Evolutionary conservation across 83 land plant genomes (phyloP).

Genomic region (Picea abies): DNA sequence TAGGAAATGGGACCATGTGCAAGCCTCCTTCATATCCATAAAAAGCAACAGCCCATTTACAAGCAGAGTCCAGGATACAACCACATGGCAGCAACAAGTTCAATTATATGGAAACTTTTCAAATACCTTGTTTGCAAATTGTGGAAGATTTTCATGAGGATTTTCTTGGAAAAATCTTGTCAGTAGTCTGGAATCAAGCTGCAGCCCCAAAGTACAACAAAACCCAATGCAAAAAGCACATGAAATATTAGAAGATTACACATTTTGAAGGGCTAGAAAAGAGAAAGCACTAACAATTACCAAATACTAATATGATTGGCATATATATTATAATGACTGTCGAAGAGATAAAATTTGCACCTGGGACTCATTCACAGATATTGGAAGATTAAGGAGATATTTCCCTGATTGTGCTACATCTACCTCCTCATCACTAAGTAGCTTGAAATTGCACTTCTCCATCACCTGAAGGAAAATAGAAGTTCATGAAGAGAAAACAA

Average conservation of each 20-base stretch:
- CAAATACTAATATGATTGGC: neutral
- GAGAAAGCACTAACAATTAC: neutral
- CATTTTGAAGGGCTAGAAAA: neutral
- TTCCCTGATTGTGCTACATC: slow-evolving; percentile 80
- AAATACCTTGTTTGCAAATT: slow-evolving; percentile 79
- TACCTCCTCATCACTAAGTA: slow-evolving; percentile 72
- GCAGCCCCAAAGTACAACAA: slow-evolving; percentile 15
- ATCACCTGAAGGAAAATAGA: slow-evolving; percentile 52
- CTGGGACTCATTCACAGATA: slow-evolving; percentile 83
- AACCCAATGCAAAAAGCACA: neutral
- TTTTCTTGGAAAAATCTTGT: slow-evolving; percentile 64
- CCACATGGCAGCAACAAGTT: neutral
- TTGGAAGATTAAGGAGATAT: slow-evolving; percentile 92
- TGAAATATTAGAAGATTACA: neutral
- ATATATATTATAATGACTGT: neutral
- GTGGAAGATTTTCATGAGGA: slow-evolving; percentile 61
- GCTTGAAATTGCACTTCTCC: slow-evolving; percentile 92
- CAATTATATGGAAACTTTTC: neutral
- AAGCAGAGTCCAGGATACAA: neutral
- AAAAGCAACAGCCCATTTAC: neutral
- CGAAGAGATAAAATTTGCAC: slow-evolving; percentile 21
- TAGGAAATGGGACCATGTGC: neutral
- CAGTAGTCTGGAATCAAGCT: slow-evolving; percentile 78
- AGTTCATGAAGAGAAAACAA: neutral
- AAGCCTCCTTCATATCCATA: slow-evolving; percentile 1